A percentile compares a stretch with the other conserved stretches of the same genome.
Conservation (phyloP, 1,139 yeast species). For the Yamadazyma diddensiae region DNA sequence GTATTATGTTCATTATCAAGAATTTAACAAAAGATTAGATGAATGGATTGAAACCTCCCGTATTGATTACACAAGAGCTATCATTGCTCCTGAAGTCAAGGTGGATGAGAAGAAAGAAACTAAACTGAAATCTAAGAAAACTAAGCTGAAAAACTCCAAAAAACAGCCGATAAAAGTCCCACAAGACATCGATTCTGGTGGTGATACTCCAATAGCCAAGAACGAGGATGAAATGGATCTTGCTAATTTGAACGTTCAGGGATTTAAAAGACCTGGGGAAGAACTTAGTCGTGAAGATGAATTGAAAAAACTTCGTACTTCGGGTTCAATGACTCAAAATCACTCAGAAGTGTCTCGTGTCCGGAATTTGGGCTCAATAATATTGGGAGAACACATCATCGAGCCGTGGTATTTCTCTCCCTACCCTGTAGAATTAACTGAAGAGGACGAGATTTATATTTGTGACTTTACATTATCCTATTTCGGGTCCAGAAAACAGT, state of each 20-base stretch:
- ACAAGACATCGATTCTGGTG: conserved; percentile 11
- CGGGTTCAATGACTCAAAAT: conserved; percentile 95
- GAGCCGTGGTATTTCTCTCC: conserved; percentile 99
- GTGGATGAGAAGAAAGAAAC: conserved; percentile 42
- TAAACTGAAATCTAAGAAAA: conserved; percentile 23
- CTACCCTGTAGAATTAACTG: conserved; percentile 91
- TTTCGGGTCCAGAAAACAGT: conserved; percentile 86
- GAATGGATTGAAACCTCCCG: conserved; percentile 83
- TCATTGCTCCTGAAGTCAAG: conserved; percentile 69
- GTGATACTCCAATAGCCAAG: conserved; percentile 24
- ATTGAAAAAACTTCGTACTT: conserved; percentile 82
- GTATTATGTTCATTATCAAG: conserved; percentile 91
- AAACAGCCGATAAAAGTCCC: conserved; percentile 15
- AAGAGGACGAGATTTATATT: conserved; percentile 81
- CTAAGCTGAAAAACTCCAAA: conserved; percentile 20
- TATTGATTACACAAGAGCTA: conserved; percentile 65
- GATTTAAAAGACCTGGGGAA: conserved; percentile 62
- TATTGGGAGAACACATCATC: conserved; percentile 85
- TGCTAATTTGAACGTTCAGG: conserved; percentile 83
- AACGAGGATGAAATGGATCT: conserved; percentile 77
- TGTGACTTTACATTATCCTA: conserved; percentile 90
- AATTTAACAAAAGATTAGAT: conserved; percentile 84
- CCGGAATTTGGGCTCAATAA: conserved; percentile 71
- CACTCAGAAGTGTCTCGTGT: conserved; percentile 90
- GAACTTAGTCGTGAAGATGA: conserved; percentile 85